These are phyloP conservation scores for Cladorrhinum sp. DNA, from an alignment of 2,329 filamentous ascomycete species.

Conservation along the genomic window DNA sequence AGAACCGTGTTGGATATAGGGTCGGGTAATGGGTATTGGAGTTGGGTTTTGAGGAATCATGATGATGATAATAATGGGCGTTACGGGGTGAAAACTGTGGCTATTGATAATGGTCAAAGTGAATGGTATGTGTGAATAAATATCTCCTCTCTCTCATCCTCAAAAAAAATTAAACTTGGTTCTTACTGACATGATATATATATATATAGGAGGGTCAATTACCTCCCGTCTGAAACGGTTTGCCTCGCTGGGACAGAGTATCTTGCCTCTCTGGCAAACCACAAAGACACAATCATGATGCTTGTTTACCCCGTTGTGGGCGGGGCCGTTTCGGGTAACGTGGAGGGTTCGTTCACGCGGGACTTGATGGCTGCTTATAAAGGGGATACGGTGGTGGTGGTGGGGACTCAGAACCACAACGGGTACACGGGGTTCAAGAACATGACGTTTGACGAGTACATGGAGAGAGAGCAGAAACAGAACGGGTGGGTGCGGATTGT, in stretches of 20 bases:
- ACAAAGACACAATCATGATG: slow-evolving; percentile 56
- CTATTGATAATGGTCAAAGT: slow-evolving; percentile 66
- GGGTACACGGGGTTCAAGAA: slow-evolving; percentile 69
- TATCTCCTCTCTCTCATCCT: no score
- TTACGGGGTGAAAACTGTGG: slow-evolving; percentile 51
- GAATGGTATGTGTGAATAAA: slow-evolving; percentile 38
- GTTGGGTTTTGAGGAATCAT: slow-evolving; percentile 62
- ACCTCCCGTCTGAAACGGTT: slow-evolving; percentile 63
- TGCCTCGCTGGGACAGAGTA: slow-evolving; percentile 42
- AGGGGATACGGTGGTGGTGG: slow-evolving; percentile 65
- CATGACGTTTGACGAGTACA: slow-evolving; percentile 64
- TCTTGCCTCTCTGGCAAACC: slow-evolving; percentile 26
- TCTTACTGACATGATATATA: background rate
- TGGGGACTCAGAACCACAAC: slow-evolving; percentile 71
- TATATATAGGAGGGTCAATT: slow-evolving; percentile 55
- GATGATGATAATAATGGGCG: no score
- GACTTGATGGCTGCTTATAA: slow-evolving; percentile 58
- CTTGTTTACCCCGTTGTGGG: slow-evolving; percentile 72
- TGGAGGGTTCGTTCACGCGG: slow-evolving; percentile 62
- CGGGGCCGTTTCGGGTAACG: slow-evolving; percentile 59
- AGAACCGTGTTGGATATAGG: background rate
- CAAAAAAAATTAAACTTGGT: no score
- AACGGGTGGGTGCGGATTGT: slow-evolving; percentile 54
- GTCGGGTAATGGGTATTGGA: slow-evolving; percentile 71
- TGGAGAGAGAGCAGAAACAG: slow-evolving; percentile 52